Conservation (phyloP, 2,329 filamentous ascomycete genomes). For the Tolypocladium amazonense region DNA sequence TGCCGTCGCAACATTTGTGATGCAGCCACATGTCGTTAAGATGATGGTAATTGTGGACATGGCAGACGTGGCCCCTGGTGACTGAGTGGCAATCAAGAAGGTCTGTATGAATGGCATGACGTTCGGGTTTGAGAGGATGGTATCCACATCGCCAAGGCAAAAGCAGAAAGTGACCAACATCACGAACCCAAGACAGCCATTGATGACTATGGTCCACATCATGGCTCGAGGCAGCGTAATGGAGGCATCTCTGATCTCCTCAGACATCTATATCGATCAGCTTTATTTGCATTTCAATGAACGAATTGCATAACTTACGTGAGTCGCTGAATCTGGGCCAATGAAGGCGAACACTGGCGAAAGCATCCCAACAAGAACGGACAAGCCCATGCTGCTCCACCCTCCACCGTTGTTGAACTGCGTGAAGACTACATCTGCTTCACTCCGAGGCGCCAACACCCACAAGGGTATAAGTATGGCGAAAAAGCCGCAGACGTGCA, state of each 20-base stretch:
- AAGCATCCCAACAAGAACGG: neutral
- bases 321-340: too few relatives aligned
- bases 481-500: neutral
- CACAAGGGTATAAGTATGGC: neutral
- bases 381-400: neutral
- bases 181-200: neutral
- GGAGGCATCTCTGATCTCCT: neutral
- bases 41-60: neutral
- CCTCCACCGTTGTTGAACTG: neutral
- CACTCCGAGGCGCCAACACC: neutral
- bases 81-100: neutral
- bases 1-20: neutral
- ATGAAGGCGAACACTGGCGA: neutral
- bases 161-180: neutral
- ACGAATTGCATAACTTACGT: too few relatives aligned
- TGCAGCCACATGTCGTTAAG: neutral
- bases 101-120: neutral
- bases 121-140: too few relatives aligned
- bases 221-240: neutral
- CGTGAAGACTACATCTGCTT: neutral
- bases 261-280: neutral
- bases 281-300: too few relatives aligned
- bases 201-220: neutral
- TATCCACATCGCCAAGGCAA: neutral
- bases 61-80: neutral